phyloP scores from a whole-genome alignment of 2,329 filamentous ascomycete species.

The Phialemonium atrogriseum region DNA sequence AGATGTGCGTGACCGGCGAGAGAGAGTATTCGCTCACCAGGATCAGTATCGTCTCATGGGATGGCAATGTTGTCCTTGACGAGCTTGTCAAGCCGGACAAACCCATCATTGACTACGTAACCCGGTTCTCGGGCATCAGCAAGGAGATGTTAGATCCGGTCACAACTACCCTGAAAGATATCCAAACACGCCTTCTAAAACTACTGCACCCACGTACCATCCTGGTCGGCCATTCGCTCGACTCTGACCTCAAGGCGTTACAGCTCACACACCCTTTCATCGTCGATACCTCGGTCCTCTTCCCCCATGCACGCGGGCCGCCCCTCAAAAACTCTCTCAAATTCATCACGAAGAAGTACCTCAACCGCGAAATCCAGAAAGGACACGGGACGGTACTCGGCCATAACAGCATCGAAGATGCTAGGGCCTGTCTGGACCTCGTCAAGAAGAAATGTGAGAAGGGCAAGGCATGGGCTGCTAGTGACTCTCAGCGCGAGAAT shows the following conservation, averaged over 20 bases:
- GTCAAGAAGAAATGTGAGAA: constrained; percentile 95
- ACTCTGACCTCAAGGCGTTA: constrained; percentile 76
- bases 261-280: constrained; percentile 87
- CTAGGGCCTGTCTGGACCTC: constrained; percentile 81
- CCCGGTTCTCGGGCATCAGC: constrained; percentile 87
- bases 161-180: constrained; percentile 74
- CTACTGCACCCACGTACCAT: constrained; percentile 67
- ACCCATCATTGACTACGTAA: constrained; percentile 89
- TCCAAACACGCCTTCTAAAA: constrained; percentile 67
- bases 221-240: constrained; percentile 71
- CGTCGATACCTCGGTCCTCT: constrained; percentile 84
- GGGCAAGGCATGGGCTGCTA: constrained; percentile 76
- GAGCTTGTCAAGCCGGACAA: constrained; percentile 85
- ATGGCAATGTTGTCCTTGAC: constrained; percentile 73
- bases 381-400: constrained; percentile 56
- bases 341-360: constrained; percentile 78
- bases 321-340: constrained; percentile 88
- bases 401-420: constrained; percentile 90
- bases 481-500: constrained; percentile 72
- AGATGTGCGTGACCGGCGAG: constrained; percentile 89
- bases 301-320: constrained; percentile 80
- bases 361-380: constrained; percentile 82
- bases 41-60: constrained; percentile 81
- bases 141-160: constrained; percentile 72
- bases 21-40: constrained; percentile 77